Evolutionary conservation across 768 basidiomycete species (phyloP).

Genomic region (Pisolithus tinctorius): DNA sequence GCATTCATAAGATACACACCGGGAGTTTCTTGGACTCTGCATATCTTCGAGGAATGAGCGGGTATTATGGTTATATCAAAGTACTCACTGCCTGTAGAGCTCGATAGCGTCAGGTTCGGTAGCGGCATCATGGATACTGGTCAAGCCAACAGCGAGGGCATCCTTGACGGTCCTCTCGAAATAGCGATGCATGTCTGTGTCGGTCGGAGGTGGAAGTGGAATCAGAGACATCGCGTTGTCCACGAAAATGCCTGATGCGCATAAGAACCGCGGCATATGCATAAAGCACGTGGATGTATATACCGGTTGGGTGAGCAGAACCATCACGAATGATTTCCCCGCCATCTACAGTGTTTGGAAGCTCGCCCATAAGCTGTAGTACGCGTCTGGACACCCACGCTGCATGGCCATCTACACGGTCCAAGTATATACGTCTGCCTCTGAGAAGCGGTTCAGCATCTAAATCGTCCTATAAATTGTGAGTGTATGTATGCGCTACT

Average conservation of each 20-base stretch:
- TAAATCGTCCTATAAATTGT: slow-evolving; percentile 55
- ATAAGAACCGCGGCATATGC: neutral
- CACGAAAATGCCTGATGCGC: slow-evolving; percentile 55
- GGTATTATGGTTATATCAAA: neutral
- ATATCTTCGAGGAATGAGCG: slow-evolving; percentile 38
- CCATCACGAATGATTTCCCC: slow-evolving; percentile 65
- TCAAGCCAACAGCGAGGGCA: slow-evolving; percentile 74
- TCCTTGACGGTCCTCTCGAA: slow-evolving; percentile 60
- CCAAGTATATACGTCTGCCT: slow-evolving; percentile 65
- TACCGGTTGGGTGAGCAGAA: slow-evolving; percentile 64
- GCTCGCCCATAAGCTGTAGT: slow-evolving; percentile 51
- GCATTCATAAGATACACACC: slow-evolving; percentile 31
- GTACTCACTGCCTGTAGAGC: slow-evolving; percentile 58
- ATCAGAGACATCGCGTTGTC: slow-evolving; percentile 86
- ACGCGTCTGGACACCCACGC: slow-evolving; percentile 78
- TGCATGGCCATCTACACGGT: slow-evolving; percentile 79
- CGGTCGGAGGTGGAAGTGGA: slow-evolving; percentile 55
- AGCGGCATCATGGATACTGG: slow-evolving; percentile 81
- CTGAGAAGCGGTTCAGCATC: slow-evolving; percentile 60
- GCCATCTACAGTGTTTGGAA: slow-evolving; percentile 63
- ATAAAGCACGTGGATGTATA: neutral
- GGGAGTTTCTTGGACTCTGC: slow-evolving; percentile 65
- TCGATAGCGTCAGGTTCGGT: slow-evolving; percentile 43
- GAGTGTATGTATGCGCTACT: neutral
- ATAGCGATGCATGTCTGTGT: slow-evolving; percentile 49